Evolutionary conservation across 106 monocot genomes (phyloP).

Genomic region (Apostasia shenzhenica): DNA sequence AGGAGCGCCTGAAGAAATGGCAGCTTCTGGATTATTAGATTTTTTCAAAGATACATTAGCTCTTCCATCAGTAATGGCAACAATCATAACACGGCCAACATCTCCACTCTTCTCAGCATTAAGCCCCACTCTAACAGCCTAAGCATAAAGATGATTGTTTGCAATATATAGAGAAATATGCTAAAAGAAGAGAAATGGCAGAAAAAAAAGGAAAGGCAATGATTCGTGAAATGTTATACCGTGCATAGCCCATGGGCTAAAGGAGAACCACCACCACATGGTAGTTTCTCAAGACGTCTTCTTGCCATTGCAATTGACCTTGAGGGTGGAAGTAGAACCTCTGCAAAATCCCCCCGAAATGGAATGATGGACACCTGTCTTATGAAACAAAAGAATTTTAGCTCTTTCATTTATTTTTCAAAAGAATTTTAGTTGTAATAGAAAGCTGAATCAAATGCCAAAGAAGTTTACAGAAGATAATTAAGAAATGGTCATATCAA

Average conservation of each 20-base stretch:
- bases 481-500: no score
- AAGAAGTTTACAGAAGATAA: no score
- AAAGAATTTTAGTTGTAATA: background rate
- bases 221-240: slow-evolving; percentile 27
- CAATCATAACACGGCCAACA: slow-evolving; percentile 97
- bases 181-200: background rate
- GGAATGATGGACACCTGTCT: slow-evolving; percentile 91
- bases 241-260: slow-evolving; percentile 98
- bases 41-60: slow-evolving; percentile 89
- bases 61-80: slow-evolving; percentile 98
- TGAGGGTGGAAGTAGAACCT: slow-evolving; percentile 95
- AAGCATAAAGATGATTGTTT: background rate
- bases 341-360: slow-evolving; percentile 96
- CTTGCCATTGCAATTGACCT: slow-evolving; percentile 99
- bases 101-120: slow-evolving; percentile 99
- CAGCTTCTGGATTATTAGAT: slow-evolving; percentile 89
- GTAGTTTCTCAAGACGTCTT: slow-evolving; percentile 92
- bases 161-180: background rate
- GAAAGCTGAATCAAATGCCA: no score
- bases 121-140: slow-evolving; percentile 99
- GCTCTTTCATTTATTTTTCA: background rate
- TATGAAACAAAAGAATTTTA: background rate
- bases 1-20: slow-evolving; percentile 56
- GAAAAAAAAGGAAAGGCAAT: background rate
- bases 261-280: slow-evolving; percentile 99